Evolutionary conservation across 192 early-diverging fungal genomes (phyloP).

Genomic region (Piromyces finnis): DNA sequence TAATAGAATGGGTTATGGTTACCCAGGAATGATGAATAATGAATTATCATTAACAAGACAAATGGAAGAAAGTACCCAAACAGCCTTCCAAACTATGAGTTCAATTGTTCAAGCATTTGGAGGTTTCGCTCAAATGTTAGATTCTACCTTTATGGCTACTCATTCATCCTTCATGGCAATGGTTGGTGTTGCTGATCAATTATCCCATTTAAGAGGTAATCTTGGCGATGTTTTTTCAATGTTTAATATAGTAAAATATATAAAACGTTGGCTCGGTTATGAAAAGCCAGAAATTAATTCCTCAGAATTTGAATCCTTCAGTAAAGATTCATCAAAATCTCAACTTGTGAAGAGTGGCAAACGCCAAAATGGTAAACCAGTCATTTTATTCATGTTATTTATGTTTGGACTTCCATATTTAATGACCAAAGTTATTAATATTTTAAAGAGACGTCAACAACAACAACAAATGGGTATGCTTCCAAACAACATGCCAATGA

Average conservation of each 20-base stretch:
- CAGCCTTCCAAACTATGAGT: constrained; percentile 85
- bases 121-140: constrained; percentile 94
- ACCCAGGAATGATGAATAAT: constrained; percentile 4
- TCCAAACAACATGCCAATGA: not conserved
- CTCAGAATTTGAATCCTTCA: not conserved
- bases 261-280: constrained; percentile 3
- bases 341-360: not conserved
- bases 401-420: not conserved
- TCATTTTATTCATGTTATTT: not conserved
- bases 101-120: constrained; percentile 89
- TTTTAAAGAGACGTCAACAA: constrained; percentile 31
- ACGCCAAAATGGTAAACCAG: not conserved
- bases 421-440: constrained; percentile 53
- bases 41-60: constrained; percentile 8
- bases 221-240: constrained; percentile 69
- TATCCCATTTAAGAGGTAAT: constrained; percentile 72
- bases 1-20: constrained; percentile 23
- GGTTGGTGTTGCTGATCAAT: constrained; percentile 95
- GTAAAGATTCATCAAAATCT: not conserved
- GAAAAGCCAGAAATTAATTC: not conserved
- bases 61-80: constrained; percentile 76
- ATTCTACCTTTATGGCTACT: constrained; percentile 92
- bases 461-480: constrained; percentile 8
- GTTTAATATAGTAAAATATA: constrained; percentile 52
- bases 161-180: constrained; percentile 74